Conservation (phyloP, 2,329 filamentous ascomycete species). For the Diplodia seriata region DNA sequence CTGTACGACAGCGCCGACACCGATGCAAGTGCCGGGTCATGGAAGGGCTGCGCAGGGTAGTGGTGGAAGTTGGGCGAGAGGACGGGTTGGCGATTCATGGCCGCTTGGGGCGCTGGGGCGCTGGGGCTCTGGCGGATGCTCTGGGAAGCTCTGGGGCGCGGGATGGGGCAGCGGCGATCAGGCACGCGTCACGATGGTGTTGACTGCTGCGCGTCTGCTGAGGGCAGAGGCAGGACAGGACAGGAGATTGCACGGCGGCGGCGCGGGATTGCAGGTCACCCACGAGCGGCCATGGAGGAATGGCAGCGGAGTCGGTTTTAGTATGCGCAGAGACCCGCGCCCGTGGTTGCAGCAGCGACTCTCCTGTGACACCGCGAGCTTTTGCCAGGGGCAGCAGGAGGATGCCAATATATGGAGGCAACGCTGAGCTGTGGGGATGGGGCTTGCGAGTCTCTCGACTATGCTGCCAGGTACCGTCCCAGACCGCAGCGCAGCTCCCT, state of each 20-base stretch:
- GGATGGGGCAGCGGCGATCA: conserved; percentile 26
- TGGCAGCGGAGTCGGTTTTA: conserved; percentile 44
- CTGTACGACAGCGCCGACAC: conserved; percentile 46
- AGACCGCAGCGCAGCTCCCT: conserved; percentile 49
- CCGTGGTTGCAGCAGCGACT: conserved; percentile 45
- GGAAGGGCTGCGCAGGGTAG: conserved; percentile 34
- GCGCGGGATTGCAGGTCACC: conserved; percentile 41
- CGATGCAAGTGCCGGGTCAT: conserved; percentile 36
- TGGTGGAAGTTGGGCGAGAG: conserved; percentile 34
- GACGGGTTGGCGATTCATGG: conserved; percentile 34
- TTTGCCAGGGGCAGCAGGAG: conserved; percentile 43
- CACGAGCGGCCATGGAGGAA: conserved; percentile 45
- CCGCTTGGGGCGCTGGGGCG: conserved; percentile 29
- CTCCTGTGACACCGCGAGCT: conserved; percentile 46
- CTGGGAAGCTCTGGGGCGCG: conserved; percentile 24
- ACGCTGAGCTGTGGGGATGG: conserved; percentile 41
- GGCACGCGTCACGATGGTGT: conserved; percentile 31
- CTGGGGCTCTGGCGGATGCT: conserved; percentile 13
- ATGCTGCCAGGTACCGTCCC: conserved; percentile 51
- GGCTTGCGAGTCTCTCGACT: conserved; percentile 43
- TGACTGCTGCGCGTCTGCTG: conserved; percentile 19
- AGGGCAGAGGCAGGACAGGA: conserved; percentile 22
- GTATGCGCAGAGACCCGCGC: conserved; percentile 46
- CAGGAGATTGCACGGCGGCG: conserved; percentile 44
- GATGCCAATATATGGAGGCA: conserved; percentile 49